These are phyloP conservation scores for Omphalotus guepiniiformis DNA, from an alignment of 768 basidiomycete species.

Conservation along the genomic window DNA sequence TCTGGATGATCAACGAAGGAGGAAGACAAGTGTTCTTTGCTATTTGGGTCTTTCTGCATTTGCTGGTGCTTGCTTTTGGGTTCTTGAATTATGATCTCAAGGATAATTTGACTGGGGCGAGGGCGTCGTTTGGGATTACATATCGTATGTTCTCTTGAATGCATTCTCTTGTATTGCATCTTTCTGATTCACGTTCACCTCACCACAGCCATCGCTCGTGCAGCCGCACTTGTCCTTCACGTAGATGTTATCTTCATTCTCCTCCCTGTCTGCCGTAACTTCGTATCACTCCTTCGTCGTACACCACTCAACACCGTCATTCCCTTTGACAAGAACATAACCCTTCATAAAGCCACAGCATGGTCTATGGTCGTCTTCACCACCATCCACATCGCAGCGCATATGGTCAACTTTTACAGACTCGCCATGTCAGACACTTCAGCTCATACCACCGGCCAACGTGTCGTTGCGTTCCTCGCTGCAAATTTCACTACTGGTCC, in stretches of 20 bases:
- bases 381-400: slow-evolving; percentile 72
- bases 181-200: background rate
- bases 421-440: slow-evolving; percentile 55
- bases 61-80: slow-evolving; percentile 73
- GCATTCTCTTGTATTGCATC: too few species aligned
- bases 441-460: slow-evolving; percentile 49
- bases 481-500: slow-evolving; percentile 84
- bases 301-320: slow-evolving; percentile 82
- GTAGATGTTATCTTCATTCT: slow-evolving; percentile 91
- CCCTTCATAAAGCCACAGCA: slow-evolving; percentile 87
- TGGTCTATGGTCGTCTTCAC: slow-evolving; percentile 82
- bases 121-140: slow-evolving; percentile 71
- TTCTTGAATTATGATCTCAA: slow-evolving; percentile 73
- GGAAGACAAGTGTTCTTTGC: too few species aligned
- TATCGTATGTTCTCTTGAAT: too few species aligned
- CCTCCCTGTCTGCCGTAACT: slow-evolving; percentile 91
- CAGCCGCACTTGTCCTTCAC: slow-evolving; percentile 86
- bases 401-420: slow-evolving; percentile 79
- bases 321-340: slow-evolving; percentile 91
- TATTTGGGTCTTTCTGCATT: slow-evolving; percentile 76
- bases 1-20: slow-evolving; percentile 97
- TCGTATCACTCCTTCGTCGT: slow-evolving; percentile 82
- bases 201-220: slow-evolving; percentile 70
- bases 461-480: slow-evolving; percentile 61
- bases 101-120: slow-evolving; percentile 66